Conservation (phyloP, 768 basidiomycete genomes). For the Trametes gibbosa region DNA sequence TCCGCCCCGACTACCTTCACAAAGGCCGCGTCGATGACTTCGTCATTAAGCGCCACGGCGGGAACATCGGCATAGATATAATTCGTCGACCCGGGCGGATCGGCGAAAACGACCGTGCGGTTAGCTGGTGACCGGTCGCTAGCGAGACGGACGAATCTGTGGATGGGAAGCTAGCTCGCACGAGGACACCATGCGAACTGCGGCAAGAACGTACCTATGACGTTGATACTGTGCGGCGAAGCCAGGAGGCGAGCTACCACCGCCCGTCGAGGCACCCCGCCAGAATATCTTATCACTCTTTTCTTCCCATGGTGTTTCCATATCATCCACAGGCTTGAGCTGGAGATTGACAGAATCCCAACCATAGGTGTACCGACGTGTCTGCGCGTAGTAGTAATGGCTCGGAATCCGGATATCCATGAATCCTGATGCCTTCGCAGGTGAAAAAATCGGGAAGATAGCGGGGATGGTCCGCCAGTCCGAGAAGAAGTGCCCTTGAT, state of each 20-base stretch:
- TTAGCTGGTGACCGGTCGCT: conserved; percentile 52
- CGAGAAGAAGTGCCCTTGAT: conserved; percentile 95
- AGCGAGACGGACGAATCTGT: conserved; percentile 74
- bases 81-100: conserved; percentile 54
- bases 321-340: conserved; percentile 73
- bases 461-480: conserved; percentile 90
- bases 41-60: conserved; percentile 59
- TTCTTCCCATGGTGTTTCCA: conserved; percentile 86
- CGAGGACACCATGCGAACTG: background rate
- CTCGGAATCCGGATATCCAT: conserved; percentile 92
- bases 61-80: conserved; percentile 65
- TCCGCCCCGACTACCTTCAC: conserved; percentile 69
- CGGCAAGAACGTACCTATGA: conserved; percentile 54
- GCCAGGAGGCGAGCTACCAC: conserved; percentile 83
- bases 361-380: conserved; percentile 81
- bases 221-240: conserved; percentile 83
- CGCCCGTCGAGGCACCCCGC: conserved; percentile 95
- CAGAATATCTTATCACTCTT: conserved; percentile 91
- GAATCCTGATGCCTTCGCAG: conserved; percentile 83
- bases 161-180: background rate
- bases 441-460: conserved; percentile 93
- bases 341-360: conserved; percentile 80
- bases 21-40: conserved; percentile 87
- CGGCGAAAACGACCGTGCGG: conserved; percentile 66
- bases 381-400: conserved; percentile 92